Conservation (phyloP, 345 rosid genomes). For the Hirschfeldia incana region DNA sequence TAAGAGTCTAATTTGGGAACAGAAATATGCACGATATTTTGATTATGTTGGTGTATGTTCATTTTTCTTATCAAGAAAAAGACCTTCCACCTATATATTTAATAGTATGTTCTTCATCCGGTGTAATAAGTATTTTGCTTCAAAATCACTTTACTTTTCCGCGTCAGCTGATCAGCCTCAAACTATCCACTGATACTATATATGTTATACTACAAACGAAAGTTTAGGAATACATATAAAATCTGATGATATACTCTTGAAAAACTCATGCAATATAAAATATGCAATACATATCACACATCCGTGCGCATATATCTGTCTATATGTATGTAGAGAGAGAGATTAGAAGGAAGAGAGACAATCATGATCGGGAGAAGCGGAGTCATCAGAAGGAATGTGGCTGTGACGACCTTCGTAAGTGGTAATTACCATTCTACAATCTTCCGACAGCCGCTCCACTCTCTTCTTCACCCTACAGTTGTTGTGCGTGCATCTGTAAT, state of each 20-base stretch:
- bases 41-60: neutral
- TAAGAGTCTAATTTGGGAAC: neutral
- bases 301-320: neutral
- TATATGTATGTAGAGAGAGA: neutral
- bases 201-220: neutral
- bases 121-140: conserved; percentile 8
- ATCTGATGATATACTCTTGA: neutral
- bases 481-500: conserved; percentile 82
- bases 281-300: conserved; percentile 17
- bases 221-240: neutral
- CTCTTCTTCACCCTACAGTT: conserved; percentile 97
- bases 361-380: conserved; percentile 74
- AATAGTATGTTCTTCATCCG: neutral
- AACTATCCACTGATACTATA: neutral
- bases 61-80: neutral
- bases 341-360: conserved; percentile 63
- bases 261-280: neutral
- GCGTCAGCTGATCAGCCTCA: neutral
- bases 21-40: neutral
- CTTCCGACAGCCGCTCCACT: conserved; percentile 89
- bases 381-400: conserved; percentile 84
- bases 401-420: conserved; percentile 98
- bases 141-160: conserved; percentile 11
- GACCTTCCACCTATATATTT: neutral
- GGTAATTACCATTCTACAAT: conserved; percentile 96